These are phyloP conservation scores for Kazachstania psychrophila DNA, from an alignment of 805 yeast species.

Conservation along the genomic window DNA sequence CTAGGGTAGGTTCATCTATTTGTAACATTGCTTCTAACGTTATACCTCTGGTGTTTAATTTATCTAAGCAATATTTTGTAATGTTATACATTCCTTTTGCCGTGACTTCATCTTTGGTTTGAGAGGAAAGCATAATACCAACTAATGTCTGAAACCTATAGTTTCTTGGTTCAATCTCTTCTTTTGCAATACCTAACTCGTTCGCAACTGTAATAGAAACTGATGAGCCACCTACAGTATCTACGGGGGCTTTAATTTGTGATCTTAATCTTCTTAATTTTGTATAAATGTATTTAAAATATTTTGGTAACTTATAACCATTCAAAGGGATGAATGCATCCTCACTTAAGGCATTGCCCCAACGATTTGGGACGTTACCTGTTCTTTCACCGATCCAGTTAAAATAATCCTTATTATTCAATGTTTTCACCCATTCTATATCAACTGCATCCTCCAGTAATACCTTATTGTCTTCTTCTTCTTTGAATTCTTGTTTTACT, in stretches of 20 bases:
- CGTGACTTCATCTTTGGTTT: conserved; percentile 84
- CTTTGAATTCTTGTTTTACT: conserved; percentile 5
- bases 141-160: conserved; percentile 66
- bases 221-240: conserved; percentile 74
- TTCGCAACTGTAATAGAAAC: conserved; percentile 35
- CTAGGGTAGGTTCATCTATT: conserved; percentile 49
- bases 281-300: conserved; percentile 49
- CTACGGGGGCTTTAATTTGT: conserved; percentile 72
- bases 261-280: conserved; percentile 59
- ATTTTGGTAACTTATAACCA: conserved; percentile 29
- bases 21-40: conserved; percentile 45
- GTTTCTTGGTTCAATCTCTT: conserved; percentile 28
- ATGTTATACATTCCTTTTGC: conserved; percentile 59
- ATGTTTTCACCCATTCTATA: conserved; percentile 21
- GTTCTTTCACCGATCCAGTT: conserved; percentile 19
- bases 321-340: conserved; percentile 8
- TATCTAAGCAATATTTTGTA: conserved; percentile 39
- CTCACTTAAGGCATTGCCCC: conserved; percentile 14
- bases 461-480: neutral
- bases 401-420: conserved; percentile 22
- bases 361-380: conserved; percentile 19
- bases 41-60: conserved; percentile 40
- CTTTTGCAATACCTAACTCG: conserved; percentile 19
- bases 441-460: conserved; percentile 10
- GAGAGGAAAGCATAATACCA: conserved; percentile 81